Conservation (phyloP, 2,329 filamentous ascomycete species). For the Diaporthe sp. region DNA sequence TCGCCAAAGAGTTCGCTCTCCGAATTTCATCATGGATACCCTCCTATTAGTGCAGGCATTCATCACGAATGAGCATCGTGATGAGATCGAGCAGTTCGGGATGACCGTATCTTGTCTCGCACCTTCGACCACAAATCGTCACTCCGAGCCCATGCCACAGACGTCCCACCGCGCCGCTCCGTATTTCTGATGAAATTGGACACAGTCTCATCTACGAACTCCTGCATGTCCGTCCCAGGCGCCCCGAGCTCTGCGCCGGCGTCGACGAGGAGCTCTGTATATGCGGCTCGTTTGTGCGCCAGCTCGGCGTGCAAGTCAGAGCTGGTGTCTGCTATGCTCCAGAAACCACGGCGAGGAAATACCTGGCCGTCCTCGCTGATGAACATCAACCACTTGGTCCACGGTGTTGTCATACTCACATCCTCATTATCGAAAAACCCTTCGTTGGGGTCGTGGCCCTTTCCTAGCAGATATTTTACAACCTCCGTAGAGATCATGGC, state of each 20-base stretch:
- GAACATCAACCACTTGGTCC: not conserved
- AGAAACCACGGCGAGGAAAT: not conserved
- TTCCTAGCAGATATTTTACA: not conserved
- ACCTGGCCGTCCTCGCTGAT: not conserved
- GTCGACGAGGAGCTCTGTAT: not conserved
- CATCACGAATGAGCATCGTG: too few relatives aligned
- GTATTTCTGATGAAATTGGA: rapidly evolving
- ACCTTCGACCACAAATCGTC: not conserved
- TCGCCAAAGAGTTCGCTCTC: not conserved
- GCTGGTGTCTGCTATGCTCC: not conserved
- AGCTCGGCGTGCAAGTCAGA: not conserved
- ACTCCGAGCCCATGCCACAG: not conserved
- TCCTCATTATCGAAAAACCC: not conserved
- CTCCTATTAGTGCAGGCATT: not conserved
- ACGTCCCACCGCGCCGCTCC: not conserved
- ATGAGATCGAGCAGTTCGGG: not conserved
- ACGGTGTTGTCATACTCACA: not conserved
- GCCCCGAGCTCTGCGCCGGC: not conserved
- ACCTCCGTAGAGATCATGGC: not conserved
- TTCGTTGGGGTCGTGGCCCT: not conserved
- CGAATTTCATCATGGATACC: not conserved
- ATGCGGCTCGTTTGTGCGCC: not conserved
- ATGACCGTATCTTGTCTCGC: not conserved
- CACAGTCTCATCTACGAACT: not conserved
- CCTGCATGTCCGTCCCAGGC: not conserved